phyloP scores from a whole-genome alignment of 495 filamentous ascomycete species.

The Symbiotaphrina buchneri region DNA sequence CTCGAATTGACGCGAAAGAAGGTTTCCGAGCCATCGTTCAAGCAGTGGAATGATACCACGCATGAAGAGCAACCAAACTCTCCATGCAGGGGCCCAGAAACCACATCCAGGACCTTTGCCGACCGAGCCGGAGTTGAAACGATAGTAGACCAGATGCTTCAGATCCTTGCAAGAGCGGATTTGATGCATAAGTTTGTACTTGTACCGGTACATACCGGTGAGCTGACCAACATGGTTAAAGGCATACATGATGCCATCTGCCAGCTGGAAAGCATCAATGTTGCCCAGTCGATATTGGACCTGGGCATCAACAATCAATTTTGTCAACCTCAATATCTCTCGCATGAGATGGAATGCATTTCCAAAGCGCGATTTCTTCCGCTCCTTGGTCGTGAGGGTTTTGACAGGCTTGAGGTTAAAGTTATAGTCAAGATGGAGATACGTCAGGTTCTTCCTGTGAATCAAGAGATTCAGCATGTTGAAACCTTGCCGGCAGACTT shows the following conservation, averaged over 20 bases:
- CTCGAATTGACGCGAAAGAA: constrained; percentile 94
- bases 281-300: constrained; percentile 97
- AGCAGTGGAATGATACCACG: constrained; percentile 91
- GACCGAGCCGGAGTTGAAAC: constrained; percentile 94
- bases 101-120: constrained; percentile 96
- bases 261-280: constrained; percentile 96
- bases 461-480: constrained; percentile 99
- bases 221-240: constrained; percentile 99
- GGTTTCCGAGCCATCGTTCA: constrained; percentile 93
- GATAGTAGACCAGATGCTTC: constrained; percentile 98
- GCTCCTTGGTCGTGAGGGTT: constrained; percentile 95
- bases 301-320: constrained; percentile 95
- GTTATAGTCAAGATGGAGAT: constrained; percentile 97
- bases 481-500: constrained; percentile 95
- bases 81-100: constrained; percentile 98
- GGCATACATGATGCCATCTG: constrained; percentile 94
- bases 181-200: constrained; percentile 99
- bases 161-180: constrained; percentile 98
- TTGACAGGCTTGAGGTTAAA: constrained; percentile 99
- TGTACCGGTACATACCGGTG: constrained; percentile 99
- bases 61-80: constrained; percentile 99
- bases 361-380: constrained; percentile 98
- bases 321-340: constrained; percentile 92
- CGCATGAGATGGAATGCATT: constrained; percentile 99
- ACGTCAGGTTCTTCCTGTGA: constrained; percentile 95